These are phyloP conservation scores for Aurifilum marmelostoma DNA, from an alignment of 2,329 filamentous ascomycete genomes.

Conservation along the genomic window DNA sequence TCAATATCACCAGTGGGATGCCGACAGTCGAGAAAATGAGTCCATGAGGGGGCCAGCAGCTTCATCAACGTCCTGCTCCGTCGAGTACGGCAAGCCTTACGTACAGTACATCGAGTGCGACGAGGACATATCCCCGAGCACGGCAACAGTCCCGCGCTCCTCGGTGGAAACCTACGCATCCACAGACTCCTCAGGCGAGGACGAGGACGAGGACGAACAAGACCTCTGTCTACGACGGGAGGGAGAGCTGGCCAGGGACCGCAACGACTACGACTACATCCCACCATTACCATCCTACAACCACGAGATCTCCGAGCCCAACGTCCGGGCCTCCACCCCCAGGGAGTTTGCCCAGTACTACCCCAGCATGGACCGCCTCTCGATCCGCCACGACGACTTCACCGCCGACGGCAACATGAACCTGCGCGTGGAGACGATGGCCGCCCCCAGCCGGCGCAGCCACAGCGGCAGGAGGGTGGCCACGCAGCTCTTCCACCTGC, in stretches of 20 bases:
- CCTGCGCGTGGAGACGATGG: constrained; percentile 79
- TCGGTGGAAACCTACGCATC: constrained; percentile 84
- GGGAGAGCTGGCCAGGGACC: constrained; percentile 38
- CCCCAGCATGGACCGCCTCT: constrained; percentile 78
- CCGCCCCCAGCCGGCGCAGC: constrained; percentile 59
- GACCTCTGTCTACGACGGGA: constrained; percentile 50
- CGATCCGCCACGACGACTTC: constrained; percentile 87
- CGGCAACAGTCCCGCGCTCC: constrained; percentile 52
- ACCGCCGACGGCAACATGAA: constrained; percentile 97
- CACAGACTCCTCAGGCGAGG: constrained; percentile 65
- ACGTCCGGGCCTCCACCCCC: constrained; percentile 76
- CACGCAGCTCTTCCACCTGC: constrained; percentile 83
- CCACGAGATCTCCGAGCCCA: constrained; percentile 64
- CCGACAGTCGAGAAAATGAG: constrained; percentile 15
- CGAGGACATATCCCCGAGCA: constrained; percentile 46
- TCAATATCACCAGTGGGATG: constrained; percentile 5
- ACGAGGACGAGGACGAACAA: constrained; percentile 46
- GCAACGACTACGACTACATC: constrained; percentile 43
- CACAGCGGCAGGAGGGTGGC: constrained; percentile 68
- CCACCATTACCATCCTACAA: constrained; percentile 61
- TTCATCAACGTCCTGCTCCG: constrained; percentile 9
- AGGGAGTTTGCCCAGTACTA: constrained; percentile 84
- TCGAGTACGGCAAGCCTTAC: constrained; percentile 21
- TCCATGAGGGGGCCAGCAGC: constrained; percentile 1
- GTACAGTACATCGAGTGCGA: constrained; percentile 28